Evolutionary conservation across 2,329 filamentous ascomycete genomes (phyloP), one percentile per base, ranked within the genome.

Genomic region (Cordyceps pruinosa): DNA sequence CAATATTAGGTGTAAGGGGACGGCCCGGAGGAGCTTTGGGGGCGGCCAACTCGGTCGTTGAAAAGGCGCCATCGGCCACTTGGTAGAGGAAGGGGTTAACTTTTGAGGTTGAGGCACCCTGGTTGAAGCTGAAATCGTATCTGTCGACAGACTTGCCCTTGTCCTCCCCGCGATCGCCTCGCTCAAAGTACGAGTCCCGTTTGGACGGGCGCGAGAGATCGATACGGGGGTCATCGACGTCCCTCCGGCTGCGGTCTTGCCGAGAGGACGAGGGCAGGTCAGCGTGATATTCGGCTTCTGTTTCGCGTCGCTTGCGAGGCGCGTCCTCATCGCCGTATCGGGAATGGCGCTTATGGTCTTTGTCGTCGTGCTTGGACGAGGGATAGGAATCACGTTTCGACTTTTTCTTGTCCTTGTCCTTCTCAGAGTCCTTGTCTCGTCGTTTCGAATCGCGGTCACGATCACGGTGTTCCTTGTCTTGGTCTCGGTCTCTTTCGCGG

Each of bases 31-130:
- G 73, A 13, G 70, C 70, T 37, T 66, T 65, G 1, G 75, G 73
- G 13, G 72, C 74, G 23, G 67, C 64, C 57, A 68, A 64, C 32
- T 67, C 61, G 3, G 79, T 76, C 10, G 77, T 77, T 49, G 71
- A 69, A 59, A 81, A 81, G n/a, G 76, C 75, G 63, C 79, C 75
- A 59, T 80, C 73, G 42, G 74, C 62, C 59, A 84, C 78, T 67
- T 80, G 81, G 64, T 74, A 85, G 66, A 83, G 75, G 66, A 85
- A 85, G 19, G 82, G 80, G 68, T 86, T 78, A 64, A 81, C 67
- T 50, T 68, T 64, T n/a, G 66, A 63, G 58, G 63, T 64, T 59
- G 66, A 62, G 25, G 59, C 59, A 53, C 66, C 62, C 57, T 66
- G 59, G 23, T 41, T 49, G 64, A 59, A 54, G 62, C 59, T 15